Evolutionary conservation across 208 protist species (phyloP).

Genomic region (Leishmania major): DNA sequence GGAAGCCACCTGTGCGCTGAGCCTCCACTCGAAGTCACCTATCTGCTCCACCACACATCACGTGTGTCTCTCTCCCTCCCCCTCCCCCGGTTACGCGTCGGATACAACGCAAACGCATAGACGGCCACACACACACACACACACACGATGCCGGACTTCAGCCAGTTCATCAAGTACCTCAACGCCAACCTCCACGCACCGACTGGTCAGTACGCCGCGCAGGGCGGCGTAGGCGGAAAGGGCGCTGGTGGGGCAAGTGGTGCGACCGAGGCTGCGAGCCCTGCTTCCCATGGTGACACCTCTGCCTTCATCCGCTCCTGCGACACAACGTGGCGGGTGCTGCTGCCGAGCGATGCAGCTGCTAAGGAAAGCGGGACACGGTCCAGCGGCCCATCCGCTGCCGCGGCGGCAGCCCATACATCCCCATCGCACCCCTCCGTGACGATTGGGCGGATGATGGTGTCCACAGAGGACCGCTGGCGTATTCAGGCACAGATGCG

Average conservation of each 20-base stretch:
- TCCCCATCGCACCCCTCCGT: slow-evolving; percentile 37
- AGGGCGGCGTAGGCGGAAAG: slow-evolving; percentile 14
- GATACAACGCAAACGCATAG: not conserved
- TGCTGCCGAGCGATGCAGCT: slow-evolving; percentile 57
- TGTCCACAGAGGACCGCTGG: slow-evolving; percentile 87
- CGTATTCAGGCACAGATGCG: slow-evolving; percentile 87
- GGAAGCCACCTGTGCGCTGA: not conserved
- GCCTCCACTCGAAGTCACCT: not conserved
- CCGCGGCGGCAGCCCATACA: slow-evolving; percentile 15
- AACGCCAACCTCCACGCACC: slow-evolving; percentile 63
- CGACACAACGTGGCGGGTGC: slow-evolving; percentile 71
- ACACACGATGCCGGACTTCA: slow-evolving; percentile 67
- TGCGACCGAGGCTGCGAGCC: slow-evolving; percentile 3
- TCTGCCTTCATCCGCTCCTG: slow-evolving; percentile 50
- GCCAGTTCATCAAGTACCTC: slow-evolving; percentile 81
- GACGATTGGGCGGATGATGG: slow-evolving; percentile 69
- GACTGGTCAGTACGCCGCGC: slow-evolving; percentile 29
- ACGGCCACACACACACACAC: not conserved
- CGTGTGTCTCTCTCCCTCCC: not conserved
- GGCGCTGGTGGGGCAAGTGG: slow-evolving; percentile 8
- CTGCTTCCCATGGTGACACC: slow-evolving; percentile 18
- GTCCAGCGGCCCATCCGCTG: slow-evolving; percentile 17
- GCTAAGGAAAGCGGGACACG: slow-evolving; percentile 39
- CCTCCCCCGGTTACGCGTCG: not conserved
- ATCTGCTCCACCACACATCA: not conserved